A percentile compares a stretch with the other conserved stretches of the same genome.
These are phyloP conservation scores for Termitomyces sp. DNA, from an alignment of 768 basidiomycete species.

Conservation along the genomic window DNA sequence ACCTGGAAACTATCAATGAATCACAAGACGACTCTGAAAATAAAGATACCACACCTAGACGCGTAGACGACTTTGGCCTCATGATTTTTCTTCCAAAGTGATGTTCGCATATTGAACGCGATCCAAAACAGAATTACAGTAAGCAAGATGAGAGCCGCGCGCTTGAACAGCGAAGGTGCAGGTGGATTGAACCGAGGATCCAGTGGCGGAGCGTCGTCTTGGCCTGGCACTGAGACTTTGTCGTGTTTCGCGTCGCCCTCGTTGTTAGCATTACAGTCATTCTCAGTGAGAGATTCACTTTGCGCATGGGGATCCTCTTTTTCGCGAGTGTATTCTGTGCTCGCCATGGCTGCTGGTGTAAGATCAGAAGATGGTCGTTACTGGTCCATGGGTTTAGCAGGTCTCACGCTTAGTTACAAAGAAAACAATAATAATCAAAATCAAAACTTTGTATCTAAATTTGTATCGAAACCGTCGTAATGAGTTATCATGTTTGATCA, in stretches of 20 bases:
- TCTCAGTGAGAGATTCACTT: neutral
- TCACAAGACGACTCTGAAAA: neutral
- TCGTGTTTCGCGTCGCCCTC: neutral
- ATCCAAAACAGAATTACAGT: slow-evolving; percentile 43
- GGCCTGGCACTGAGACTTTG: neutral
- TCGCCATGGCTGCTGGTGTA: neutral
- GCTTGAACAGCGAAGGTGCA: slow-evolving; percentile 42
- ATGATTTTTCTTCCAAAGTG: slow-evolving; percentile 20
- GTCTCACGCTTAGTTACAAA: neutral
- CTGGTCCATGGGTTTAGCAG: neutral
- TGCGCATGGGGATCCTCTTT: slow-evolving; percentile 2
- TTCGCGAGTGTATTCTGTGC: neutral
- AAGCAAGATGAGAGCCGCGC: slow-evolving; percentile 38
- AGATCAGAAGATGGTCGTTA: too few species aligned
- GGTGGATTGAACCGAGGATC: slow-evolving; percentile 35
- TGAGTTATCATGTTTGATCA: too few species aligned
- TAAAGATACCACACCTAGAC: slow-evolving; percentile 44
- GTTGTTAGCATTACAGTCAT: neutral
- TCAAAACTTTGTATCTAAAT: too few species aligned
- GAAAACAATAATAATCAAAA: too few species aligned
- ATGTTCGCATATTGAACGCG: slow-evolving; percentile 30
- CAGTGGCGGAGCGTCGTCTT: neutral
- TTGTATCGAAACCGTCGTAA: too few species aligned
- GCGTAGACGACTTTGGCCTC: slow-evolving; percentile 55
- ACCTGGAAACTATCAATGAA: slow-evolving; percentile 38